Conservation (phyloP, 2,329 filamentous ascomycete species). For the Pyrenophora tritici-repentis region DNA sequence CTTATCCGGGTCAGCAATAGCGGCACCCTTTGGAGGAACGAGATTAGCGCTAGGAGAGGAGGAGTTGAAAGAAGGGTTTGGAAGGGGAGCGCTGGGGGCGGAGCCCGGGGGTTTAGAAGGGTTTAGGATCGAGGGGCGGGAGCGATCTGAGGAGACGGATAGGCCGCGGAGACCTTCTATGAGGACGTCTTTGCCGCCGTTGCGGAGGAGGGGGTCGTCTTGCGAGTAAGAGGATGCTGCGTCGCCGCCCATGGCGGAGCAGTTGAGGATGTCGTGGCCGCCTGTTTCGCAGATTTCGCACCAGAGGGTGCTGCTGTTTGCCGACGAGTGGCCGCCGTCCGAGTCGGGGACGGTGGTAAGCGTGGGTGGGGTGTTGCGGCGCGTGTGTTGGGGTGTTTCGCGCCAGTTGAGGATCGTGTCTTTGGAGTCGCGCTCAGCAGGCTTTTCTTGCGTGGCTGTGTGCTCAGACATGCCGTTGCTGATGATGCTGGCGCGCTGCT, state of each 20-base stretch:
- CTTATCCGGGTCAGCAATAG: conserved; percentile 70
- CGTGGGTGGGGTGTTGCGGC: conserved; percentile 49
- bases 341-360: conserved; percentile 72
- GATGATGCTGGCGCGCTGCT: conserved; percentile 60
- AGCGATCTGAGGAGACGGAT: conserved; percentile 38
- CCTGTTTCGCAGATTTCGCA: conserved; percentile 94
- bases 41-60: conserved; percentile 35
- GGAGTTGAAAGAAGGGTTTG: conserved; percentile 38
- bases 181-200: conserved; percentile 37
- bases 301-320: conserved; percentile 75
- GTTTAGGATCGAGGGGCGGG: conserved; percentile 36
- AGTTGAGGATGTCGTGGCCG: conserved; percentile 92
- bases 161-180: conserved; percentile 42
- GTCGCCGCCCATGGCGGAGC: conserved; percentile 81
- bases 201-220: conserved; percentile 24
- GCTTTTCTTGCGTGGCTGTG: conserved; percentile 55
- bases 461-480: conserved; percentile 57
- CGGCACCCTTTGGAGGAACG: conserved; percentile 42
- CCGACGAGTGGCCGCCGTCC: conserved; percentile 61
- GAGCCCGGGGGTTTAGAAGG: conserved; percentile 43
- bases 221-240: conserved; percentile 18
- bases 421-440: conserved; percentile 68
- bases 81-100: conserved; percentile 43
- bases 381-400: conserved; percentile 28
- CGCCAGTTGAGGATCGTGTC: conserved; percentile 66